These are phyloP conservation scores for Talaromyces proteolyticus DNA, from an alignment of 495 filamentous ascomycete species.

Conservation along the genomic window DNA sequence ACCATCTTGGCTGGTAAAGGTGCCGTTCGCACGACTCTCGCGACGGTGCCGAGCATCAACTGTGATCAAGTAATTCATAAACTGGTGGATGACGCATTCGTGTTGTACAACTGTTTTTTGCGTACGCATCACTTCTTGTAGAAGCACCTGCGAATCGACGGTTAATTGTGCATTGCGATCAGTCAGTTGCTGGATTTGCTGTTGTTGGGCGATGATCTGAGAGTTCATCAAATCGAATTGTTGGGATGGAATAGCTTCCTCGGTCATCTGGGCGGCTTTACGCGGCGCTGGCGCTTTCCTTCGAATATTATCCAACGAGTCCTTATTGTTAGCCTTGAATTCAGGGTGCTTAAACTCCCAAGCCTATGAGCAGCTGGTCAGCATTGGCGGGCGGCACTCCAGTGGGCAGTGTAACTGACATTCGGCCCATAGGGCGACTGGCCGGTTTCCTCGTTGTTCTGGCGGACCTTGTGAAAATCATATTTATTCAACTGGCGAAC, in stretches of 20 bases:
- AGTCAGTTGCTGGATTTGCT: conserved; percentile 81
- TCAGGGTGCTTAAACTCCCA: conserved; percentile 99
- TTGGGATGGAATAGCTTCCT: conserved; percentile 75
- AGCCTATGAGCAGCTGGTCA: conserved; percentile 44
- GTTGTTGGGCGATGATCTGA: conserved; percentile 83
- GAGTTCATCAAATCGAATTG: conserved; percentile 88
- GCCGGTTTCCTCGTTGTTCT: conserved; percentile 90
- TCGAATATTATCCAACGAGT: conserved; percentile 93
- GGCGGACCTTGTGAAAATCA: conserved; percentile 98
- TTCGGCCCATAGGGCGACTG: conserved; percentile 87
- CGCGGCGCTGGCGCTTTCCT: conserved; percentile 91
- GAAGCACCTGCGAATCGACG: conserved; percentile 77
- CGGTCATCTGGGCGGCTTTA: conserved; percentile 56
- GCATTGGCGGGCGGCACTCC: not conserved
- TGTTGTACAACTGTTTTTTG: conserved; percentile 88
- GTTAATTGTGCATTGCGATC: conserved; percentile 79
- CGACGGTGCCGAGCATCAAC: conserved; percentile 60
- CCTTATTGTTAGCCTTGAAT: conserved; percentile 92
- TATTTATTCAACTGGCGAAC: conserved; percentile 99
- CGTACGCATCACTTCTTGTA: conserved; percentile 80
- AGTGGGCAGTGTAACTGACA: conserved; percentile 46
- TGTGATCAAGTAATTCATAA: conserved; percentile 64
- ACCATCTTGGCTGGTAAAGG: conserved; percentile 35
- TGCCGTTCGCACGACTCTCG: conserved; percentile 48
- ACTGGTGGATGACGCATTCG: conserved; percentile 66